These are phyloP conservation scores for Ophiocordyceps camponoti-rufipedis DNA, from an alignment of 2,329 filamentous ascomycete species.

Conservation along the genomic window DNA sequence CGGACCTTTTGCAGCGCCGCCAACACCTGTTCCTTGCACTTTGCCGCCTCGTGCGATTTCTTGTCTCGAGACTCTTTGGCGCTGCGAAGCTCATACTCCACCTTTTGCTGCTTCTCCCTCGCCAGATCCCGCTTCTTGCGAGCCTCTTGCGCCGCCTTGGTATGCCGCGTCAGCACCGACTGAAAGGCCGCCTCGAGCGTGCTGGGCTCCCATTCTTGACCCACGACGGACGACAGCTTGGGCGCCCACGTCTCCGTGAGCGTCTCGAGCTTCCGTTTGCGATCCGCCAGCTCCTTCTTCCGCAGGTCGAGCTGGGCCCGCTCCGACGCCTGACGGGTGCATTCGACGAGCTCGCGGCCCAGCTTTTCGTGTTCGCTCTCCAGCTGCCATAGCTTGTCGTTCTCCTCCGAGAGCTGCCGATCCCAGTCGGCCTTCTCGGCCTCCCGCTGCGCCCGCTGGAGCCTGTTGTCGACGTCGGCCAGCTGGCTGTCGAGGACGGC, in stretches of 20 bases:
- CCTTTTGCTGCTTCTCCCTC: conserved; percentile 55
- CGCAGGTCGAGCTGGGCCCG: conserved; percentile 69
- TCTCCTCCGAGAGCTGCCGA: conserved; percentile 45
- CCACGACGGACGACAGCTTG: conserved; percentile 48
- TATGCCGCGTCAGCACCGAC: conserved; percentile 37
- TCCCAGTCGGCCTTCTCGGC: conserved; percentile 52
- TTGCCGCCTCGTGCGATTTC: conserved; percentile 42
- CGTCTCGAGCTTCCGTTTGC: conserved; percentile 57
- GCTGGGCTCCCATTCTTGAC: conserved; percentile 46
- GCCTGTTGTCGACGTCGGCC: conserved; percentile 45
- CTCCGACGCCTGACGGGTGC: conserved; percentile 63
- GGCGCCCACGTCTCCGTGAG: conserved; percentile 57
- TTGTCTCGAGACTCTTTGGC: conserved; percentile 44
- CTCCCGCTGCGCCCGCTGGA: conserved; percentile 44
- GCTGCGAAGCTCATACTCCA: conserved; percentile 54
- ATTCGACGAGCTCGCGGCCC: conserved; percentile 65
- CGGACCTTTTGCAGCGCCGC: conserved; percentile 26
- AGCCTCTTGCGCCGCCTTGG: conserved; percentile 39
- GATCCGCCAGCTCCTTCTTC: conserved; percentile 61
- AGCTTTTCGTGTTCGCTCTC: conserved; percentile 58
- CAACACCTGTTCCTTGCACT: conserved; percentile 39
- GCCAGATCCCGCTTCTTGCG: conserved; percentile 53
- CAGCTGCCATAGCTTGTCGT: conserved; percentile 45
- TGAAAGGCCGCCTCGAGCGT: conserved; percentile 58
- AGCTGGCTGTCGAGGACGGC: conserved; percentile 58